Base-by-base conservation (phyloP, 2,329 filamentous ascomycete species). In the Diaporthe amygdali region DNA sequence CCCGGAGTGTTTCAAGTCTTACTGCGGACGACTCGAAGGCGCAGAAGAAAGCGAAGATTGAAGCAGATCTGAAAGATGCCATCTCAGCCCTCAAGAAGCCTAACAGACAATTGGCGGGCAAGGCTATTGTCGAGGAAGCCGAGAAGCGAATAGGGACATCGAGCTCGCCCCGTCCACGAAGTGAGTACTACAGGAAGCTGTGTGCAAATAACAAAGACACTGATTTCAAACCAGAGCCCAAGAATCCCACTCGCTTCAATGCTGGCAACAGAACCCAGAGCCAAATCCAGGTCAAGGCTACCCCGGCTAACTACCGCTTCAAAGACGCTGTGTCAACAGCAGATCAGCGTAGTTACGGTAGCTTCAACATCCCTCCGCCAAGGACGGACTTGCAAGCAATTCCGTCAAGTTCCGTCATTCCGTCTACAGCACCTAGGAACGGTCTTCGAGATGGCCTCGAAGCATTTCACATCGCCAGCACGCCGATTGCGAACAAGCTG, bases 21-120 rank as follows among this genome's bases (percentile, higher is more conserved):
- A 86, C 83, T 44, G 80, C 85, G 37, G 86, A 86, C 2, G 89
- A 91, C 69, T 79, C 83, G 1, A 93, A 89, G 79, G 85, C 88
- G 39, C 89, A 84, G 76, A 93, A 90, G 79, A 92, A 92, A 77
- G 91, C 90, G 3, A 81, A 88, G 27, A 86, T 94, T 2, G 90
- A 94, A 59, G 89, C 91, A 34, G 91, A 95, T 76, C 81, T 96
- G 41, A 89, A 90, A 74, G 89, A 94, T 71, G 94, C 94, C 10
- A 95, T 96, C 63, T 89, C 88, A 7, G 88, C 91, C 12, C 80
- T 96, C 51, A 91, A 93, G 78, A 94, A 91, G 80, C 94, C 94
- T 1, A 95, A 96, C 76, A 89, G 94, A 55, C 87, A 89, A 27
- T 85, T 93, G 49, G 92, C 91, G 15, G 90, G 90, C 39, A 91